Evolutionary conservation across 1,284 basidiomycete genomes (phyloP).

Genomic region (Cutaneotrichosporon sp.): DNA sequence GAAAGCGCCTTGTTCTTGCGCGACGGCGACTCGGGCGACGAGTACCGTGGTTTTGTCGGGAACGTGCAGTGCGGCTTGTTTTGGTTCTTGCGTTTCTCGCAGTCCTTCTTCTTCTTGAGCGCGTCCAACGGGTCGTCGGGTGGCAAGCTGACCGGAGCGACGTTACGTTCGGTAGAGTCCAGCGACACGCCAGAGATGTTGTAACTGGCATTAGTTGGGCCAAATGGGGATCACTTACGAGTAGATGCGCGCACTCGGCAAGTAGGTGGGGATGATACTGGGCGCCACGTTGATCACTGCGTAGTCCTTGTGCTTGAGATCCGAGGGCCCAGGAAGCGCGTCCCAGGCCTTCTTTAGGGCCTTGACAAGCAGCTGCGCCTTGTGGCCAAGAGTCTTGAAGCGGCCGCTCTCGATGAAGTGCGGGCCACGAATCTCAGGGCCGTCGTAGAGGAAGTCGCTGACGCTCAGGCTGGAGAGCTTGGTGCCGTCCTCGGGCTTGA

Average conservation of each 20-base stretch:
- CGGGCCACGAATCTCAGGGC: conserved; percentile 24
- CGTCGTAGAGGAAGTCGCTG: conserved; percentile 16
- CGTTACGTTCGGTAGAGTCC: conserved; percentile 19
- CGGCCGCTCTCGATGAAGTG: conserved; percentile 25
- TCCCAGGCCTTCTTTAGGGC: conserved; percentile 43
- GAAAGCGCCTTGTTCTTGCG: conserved; percentile 36
- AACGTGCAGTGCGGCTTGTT: conserved; percentile 48
- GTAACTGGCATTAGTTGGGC: conserved; percentile 44
- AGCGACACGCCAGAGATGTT: conserved; percentile 56
- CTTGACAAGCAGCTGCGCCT: conserved; percentile 36
- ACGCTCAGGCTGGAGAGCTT: background rate
- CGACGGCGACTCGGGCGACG: conserved; percentile 38
- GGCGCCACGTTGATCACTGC: conserved; percentile 71
- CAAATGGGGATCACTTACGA: conserved; percentile 48
- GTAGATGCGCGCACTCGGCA: conserved; percentile 76
- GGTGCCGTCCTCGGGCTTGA: background rate
- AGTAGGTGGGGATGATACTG: conserved; percentile 80
- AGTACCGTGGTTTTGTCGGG: conserved; percentile 39
- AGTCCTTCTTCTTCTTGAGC: conserved; percentile 33
- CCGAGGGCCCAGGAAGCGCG: conserved; percentile 50
- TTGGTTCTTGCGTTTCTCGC: conserved; percentile 38
- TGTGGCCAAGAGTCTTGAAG: conserved; percentile 29
- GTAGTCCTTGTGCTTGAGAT: conserved; percentile 61
- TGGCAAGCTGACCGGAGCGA: background rate
- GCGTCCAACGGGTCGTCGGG: conserved; percentile 20